Percentiles rank a stretch among this genome's conserved stretches.
Evolutionary conservation across 306 rosid species (phyloP).

Genomic region (Lathyrus tuberosus): DNA sequence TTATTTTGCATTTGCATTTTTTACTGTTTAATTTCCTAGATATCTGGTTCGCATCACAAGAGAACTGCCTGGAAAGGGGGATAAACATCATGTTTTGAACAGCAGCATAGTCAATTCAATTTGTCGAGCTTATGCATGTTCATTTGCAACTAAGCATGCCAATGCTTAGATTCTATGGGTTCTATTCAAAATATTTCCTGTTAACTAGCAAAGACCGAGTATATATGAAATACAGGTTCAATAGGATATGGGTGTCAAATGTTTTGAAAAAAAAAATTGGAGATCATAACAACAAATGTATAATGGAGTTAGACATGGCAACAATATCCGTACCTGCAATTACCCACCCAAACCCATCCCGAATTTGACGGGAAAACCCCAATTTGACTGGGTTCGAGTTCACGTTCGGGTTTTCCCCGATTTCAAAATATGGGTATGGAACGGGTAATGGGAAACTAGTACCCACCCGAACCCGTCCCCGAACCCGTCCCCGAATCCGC

Average conservation of each 20-base stretch:
- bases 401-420: too few species aligned
- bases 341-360: too few species aligned
- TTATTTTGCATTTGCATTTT: too few species aligned
- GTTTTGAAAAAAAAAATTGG: not conserved
- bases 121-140: not conserved
- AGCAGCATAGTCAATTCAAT: not conserved
- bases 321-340: too few species aligned
- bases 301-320: not conserved
- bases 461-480: too few species aligned
- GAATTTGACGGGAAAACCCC: too few species aligned
- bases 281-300: constrained; percentile 23
- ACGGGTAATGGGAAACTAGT: too few species aligned
- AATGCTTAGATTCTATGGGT: not conserved
- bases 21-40: too few species aligned
- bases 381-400: too few species aligned
- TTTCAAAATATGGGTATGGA: too few species aligned
- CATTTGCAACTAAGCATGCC: not conserved
- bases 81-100: not conserved
- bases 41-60: too few species aligned
- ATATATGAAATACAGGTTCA: constrained; percentile 1
- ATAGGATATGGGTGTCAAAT: not conserved
- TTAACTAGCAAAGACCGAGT: not conserved
- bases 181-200: not conserved
- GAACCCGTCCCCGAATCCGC: too few species aligned
- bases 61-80: not conserved